Evolutionary conservation across 345 rosid species (phyloP), one percentile per base, ranked within the genome.

Genomic region (Eucalyptus cladocalyx): DNA sequence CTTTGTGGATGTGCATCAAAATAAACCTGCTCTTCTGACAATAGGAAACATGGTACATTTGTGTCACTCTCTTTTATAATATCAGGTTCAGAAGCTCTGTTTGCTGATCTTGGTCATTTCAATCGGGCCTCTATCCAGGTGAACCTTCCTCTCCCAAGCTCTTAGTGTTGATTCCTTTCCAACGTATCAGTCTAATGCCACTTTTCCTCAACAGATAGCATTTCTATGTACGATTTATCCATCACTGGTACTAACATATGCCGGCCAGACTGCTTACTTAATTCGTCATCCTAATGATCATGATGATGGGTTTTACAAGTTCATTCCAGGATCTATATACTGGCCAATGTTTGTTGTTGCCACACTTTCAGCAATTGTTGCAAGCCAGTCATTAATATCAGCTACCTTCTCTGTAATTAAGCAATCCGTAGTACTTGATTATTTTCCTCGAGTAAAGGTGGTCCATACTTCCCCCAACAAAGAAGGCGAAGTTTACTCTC

Each of bases 91-190:
- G 99, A 97, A 92, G 98, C 99, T 81, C 87, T 97, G 90, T 97
- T 96, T 69, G 99, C 99, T 47, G 99, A 96, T 92, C 96, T 97
- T 76, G 97, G 99, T 86, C 99, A 97, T 92, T 97, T 97, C 87
- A 94, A 92, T 90, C 87, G 89, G 89, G 88, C 93, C 34, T 95
- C 97, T 81, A 95, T 95, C 93, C 95, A 93, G 95, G 97, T 94
- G 87, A 83, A 23, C 49, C 28, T 16, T 88, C 26, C 45, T 56
- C 15, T 37, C 45, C 81, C 83, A 5, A 72, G 43, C 45, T 26
- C 58, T 19, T 6, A 26, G 15, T 17, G 42, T 50, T 32, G 87
- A 51, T 86, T 37, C 17, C 40, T 86, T 86, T 86, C 19, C 56
- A 24, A 86, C 5, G 1, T 86, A 47, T 37, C 58, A 15, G 51